Base-by-base conservation (phyloP, 805 yeast species). In the Ogataea populi-albae region DNA sequence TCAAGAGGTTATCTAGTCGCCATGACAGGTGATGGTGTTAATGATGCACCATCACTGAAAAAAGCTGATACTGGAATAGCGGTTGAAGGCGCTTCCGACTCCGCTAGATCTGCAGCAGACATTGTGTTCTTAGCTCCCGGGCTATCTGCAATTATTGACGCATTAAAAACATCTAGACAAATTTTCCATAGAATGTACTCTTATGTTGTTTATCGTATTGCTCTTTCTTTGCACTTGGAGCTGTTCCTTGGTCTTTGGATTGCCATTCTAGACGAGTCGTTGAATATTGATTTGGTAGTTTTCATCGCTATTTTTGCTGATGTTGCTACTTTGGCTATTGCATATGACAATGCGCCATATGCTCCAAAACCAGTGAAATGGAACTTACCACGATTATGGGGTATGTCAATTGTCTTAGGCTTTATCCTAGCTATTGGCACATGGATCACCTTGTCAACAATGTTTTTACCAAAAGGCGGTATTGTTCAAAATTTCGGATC, bases 1-100 rank as follows among this genome's bases (percentile, higher is more conserved):
- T 77, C 81, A 66, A 82, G 95, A 78, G 95, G 95, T 71, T 86
- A 84, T 81, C 78, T 87, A 71, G 95, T 87, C 72, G 96, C 96
- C 70, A 87, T 87, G 96, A 87, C 96, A 76, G 96, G 96, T 84
- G 96, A 87, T 66, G 96, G 96, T 85, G 95, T 87, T 66, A 87
- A 87, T 77, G 96, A 87, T 72, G 95, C 96, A 59, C 96, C 96
- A 61, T 87, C 96, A 50, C 79, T 87, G 72, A 87, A 87, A 86
- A 87, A 87, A 78, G 95, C 94, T 57, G 88, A 81, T 62, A 79
- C 86, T 54, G 96, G 96, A 81, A 88, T 88, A 75, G 96, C 96
- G 61, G 95, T 87, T 68, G 95, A 86, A 75, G 96, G 95, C 81
- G 89, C 95, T 60, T 84, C 95, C 56, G 96, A 86, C 73, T 89